Base-by-base conservation (phyloP, 306 rosid genomes). In the Cucurbita argyrosperma region DNA sequence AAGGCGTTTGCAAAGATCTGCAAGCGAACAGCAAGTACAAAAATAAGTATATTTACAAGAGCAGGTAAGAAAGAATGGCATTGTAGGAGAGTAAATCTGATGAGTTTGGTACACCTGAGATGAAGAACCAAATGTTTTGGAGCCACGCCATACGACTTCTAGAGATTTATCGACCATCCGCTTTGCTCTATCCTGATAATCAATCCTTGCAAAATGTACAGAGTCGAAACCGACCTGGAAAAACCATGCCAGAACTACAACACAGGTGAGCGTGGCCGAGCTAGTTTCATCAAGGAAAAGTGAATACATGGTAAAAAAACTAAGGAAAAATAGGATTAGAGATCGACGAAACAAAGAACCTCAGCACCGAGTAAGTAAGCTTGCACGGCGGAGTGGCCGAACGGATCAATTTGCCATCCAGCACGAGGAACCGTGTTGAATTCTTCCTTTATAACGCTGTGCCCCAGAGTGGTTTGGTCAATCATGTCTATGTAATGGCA, bases 341-440 rank as follows among this genome's bases (percentile, higher is more conserved):
- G 38, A 55, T 5, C 3, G 19, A 35, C 10, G 10, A 55, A 39
- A 52, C 30, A 30, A n/a, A 59, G 52, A n/a, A 92, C 98, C 96
- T 90, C 93, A 46, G 97, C 91, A 0, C 87, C 80, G 5, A 93
- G 81, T 10, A 93, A 80, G 83, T 93, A 93, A 55, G 88, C 98
- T 43, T 93, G 98, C 1, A 93, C 94, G 0, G 97, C 84, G 74
- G 98, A 93, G 78, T 93, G 98, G 12, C 98, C 96, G 42, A 93
- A 93, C 1, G 98, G 96, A 68, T 93, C 98, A 76, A 93, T 93
- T 51, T 90, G 96, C 98, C 98, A 90, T 13, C 93, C 98, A 13
- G 91, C 97, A 21, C 81, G 82, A 71, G 98, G 98, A 13, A 76
- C 74, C 53, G 80, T 84, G 59, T 89, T 86, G 82, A 93, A 90